Conservation (phyloP, 257 asterid genomes). For the Paulownia fortunei region DNA sequence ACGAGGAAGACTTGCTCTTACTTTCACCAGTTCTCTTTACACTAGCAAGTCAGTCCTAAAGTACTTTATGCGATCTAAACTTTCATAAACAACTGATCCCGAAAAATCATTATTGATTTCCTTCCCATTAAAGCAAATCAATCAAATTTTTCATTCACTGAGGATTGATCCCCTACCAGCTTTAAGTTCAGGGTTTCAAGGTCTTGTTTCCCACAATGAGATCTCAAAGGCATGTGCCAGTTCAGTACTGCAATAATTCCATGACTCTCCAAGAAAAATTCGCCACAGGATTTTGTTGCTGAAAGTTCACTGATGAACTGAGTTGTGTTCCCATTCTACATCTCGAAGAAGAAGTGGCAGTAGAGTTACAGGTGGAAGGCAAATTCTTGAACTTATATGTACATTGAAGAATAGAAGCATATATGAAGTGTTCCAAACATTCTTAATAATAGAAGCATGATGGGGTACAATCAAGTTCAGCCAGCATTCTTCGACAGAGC, state of each 20-base stretch:
- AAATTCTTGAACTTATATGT: constrained; percentile 1
- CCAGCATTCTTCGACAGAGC: constrained; percentile 6
- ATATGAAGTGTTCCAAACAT: neutral
- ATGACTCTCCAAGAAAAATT: no score
- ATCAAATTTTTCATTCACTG: neutral
- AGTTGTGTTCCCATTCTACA: no score
- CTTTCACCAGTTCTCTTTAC: no score
- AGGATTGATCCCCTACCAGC: neutral
- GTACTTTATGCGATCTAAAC: neutral
- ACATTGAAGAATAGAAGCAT: neutral
- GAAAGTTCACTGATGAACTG: no score
- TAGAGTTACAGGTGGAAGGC: neutral
- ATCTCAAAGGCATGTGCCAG: no score
- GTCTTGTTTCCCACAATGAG: neutral
- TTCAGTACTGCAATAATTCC: neutral
- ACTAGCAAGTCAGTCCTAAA: no score
- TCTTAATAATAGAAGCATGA: neutral
- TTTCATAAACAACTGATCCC: no score
- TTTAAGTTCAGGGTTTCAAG: neutral
- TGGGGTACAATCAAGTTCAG: neutral
- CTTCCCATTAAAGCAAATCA: no score
- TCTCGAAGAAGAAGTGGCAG: neutral
- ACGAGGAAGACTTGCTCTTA: no score
- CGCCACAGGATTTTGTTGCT: no score
- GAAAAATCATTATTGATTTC: no score